Evolutionary conservation across 169 alveolate species (phyloP), one percentile per base, ranked within the genome.

Genomic region (Cryptosporidium parvum): DNA sequence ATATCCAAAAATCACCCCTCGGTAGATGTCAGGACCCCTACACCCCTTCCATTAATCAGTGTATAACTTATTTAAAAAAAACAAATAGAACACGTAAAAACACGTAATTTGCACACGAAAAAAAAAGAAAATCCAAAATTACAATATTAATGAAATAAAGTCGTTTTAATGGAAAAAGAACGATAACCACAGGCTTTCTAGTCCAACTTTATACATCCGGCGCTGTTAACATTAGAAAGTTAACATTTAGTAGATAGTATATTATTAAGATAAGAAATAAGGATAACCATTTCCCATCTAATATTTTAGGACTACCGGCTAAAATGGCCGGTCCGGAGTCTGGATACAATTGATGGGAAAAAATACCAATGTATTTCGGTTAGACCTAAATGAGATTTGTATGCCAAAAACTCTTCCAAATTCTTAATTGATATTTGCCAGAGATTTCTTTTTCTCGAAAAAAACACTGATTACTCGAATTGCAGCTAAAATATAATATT

Each of bases 141-240:
- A 56, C 67, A 56, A 56, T 56, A n/a, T 56, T 56, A 56, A 56
- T 23, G 29, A 56, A 56, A 48, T 48, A 48, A 44, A 14, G 21
- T 14, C 23, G 21, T 16, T 16, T 8, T 29, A 18, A 26, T 16
- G 67, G 67, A n/a, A 37, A n/a, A 7, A 23, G 3, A 16, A 23
- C 8, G 10, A 9, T 10, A 8, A 4, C 1, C 4, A 21, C 23
- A 12, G 7, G n/a, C 67, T 9, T 21, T 10, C 37, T 56, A 23
- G 12, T 21, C 67, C 23, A 56, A 56, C 7, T n/a, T 18, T n/a
- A 56, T 56, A 26, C 18, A 26, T 26, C 37, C 9, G 16, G 0
- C 67, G 1, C 6, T 21, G 67, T 29, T 21, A 14, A 16, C 56
- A 48, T 48, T 14, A 9, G 67, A 21, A 56, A 26, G 5, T 10